phyloP scores from a whole-genome alignment of 2,329 filamentous ascomycete genomes.

The Pseudocercospora cruenta region DNA sequence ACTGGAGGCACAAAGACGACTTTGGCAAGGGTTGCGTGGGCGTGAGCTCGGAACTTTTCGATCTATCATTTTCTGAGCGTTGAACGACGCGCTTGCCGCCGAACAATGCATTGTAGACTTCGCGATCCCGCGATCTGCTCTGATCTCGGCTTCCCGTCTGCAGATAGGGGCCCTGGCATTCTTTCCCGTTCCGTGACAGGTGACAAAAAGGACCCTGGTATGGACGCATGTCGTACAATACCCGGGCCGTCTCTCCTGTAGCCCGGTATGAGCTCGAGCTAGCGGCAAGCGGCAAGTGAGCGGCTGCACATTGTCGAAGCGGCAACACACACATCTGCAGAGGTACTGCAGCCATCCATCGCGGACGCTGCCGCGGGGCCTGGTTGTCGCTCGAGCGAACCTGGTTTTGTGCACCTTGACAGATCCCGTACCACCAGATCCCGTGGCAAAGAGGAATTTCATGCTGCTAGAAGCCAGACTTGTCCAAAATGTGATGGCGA shows the following conservation, averaged over 20 bases:
- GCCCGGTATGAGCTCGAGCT: slow-evolving; percentile 21
- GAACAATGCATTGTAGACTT: slow-evolving; percentile 22
- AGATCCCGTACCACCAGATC: background rate
- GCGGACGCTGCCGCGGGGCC: slow-evolving; percentile 5
- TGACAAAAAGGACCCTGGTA: slow-evolving; percentile 3
- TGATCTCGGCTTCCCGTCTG: background rate
- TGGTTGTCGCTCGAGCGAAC: slow-evolving; percentile 8
- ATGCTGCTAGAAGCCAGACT: background rate
- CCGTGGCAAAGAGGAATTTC: slow-evolving; percentile 2
- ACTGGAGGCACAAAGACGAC: background rate
- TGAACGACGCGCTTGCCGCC: slow-evolving; percentile 13
- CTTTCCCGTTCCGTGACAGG: slow-evolving; percentile 13
- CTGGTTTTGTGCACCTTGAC: slow-evolving; percentile 10
- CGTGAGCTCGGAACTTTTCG: slow-evolving; percentile 16
- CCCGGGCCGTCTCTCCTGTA: slow-evolving; percentile 11
- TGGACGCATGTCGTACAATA: slow-evolving; percentile 3
- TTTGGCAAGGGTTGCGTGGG: slow-evolving; percentile 1
- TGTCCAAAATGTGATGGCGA: background rate
- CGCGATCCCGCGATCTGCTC: slow-evolving; percentile 6
- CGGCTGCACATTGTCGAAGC: slow-evolving; percentile 8
- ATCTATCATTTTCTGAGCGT: slow-evolving; percentile 33
- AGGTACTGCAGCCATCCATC: background rate
- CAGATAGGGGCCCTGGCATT: background rate
- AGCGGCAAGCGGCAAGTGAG: slow-evolving; percentile 6
- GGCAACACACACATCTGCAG: slow-evolving; percentile 9